Evolutionary conservation across 2,329 filamentous ascomycete genomes (phyloP), one percentile per base, ranked within the genome.

Genomic region (Aspergillus neotritici): DNA sequence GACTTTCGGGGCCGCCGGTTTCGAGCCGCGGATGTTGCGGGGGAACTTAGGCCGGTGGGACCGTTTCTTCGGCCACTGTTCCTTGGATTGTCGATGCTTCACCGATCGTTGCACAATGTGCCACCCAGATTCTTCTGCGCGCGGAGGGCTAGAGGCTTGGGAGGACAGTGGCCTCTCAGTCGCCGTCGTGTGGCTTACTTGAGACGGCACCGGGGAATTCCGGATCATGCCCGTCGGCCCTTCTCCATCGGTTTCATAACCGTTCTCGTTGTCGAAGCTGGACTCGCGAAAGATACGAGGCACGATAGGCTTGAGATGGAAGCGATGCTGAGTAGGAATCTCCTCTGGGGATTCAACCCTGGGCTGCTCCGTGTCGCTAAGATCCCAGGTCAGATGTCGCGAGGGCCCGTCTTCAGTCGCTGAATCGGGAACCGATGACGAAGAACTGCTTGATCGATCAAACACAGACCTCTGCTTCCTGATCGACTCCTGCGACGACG

Each of bases 401-500:
- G 62, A 62, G 4, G 55, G 51, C 11, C 61, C 60, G 31, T 66
- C 65, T n/a, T 66, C 63, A 4, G 63, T 56, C 0, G 67, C 64
- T 1, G 67, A 67, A n/a, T 64, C 62, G 3, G 66, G 65, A 1
- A 62, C 58, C 0, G 68, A 73, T 1, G 68, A 70, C 0, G 69
- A 71, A 3, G 67, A 68, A 50, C 70, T 71, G 46, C 67, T 72
- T 11, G 66, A 68, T 15, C 67, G 59, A 44, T 74, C 71, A 51
- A 74, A 74, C 6, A 74, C 68, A 3, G 71, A 74, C 50, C 60
- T 62, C 35, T 67, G 62, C 32, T 63, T 60, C 31, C 60, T 59
- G 16, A 59, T 42, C 2, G 52, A 58, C 31, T 69, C 66, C 35
- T 70, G 63, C 1, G 67, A 68, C 5, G 68, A 67, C 36, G 60